phyloP scores from a whole-genome alignment of 129 eudicot genomes.

The Flaveria robusta region DNA sequence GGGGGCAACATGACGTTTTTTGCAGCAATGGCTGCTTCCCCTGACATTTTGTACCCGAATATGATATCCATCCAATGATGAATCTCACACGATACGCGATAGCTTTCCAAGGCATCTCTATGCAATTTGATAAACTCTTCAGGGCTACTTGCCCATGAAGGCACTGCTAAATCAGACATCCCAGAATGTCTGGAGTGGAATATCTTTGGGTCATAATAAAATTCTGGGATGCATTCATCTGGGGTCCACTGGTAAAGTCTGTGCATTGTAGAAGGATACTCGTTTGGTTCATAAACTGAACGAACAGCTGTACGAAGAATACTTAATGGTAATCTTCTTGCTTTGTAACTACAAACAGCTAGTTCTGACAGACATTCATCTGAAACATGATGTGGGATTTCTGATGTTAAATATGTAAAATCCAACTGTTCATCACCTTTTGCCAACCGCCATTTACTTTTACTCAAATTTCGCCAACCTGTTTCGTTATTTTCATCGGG shows the following conservation, averaged over 20 bases:
- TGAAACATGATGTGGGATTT: slow-evolving; percentile 92
- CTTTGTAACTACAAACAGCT: slow-evolving; percentile 99
- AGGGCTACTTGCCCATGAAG: slow-evolving; percentile 82
- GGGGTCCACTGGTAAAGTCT: slow-evolving; percentile 98
- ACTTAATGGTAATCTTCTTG: slow-evolving; percentile 92
- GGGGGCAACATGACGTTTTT: slow-evolving; percentile 91
- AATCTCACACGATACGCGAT: slow-evolving; percentile 68
- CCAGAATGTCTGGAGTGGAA: slow-evolving; percentile 76
- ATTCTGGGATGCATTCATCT: slow-evolving; percentile 97
- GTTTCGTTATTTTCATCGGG: slow-evolving; percentile 61
- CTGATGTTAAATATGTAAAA: slow-evolving; percentile 91
- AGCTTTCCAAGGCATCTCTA: slow-evolving; percentile 83
- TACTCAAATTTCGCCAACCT: slow-evolving; percentile 89
- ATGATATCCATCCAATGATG: slow-evolving; percentile 96
- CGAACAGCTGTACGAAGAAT: slow-evolving; percentile 85
- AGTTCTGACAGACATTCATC: slow-evolving; percentile 97
- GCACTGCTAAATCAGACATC: slow-evolving; percentile 89
- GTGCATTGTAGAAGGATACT: slow-evolving; percentile 94
- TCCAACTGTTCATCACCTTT: slow-evolving; percentile 98
- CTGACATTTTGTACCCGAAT: slow-evolving; percentile 95
- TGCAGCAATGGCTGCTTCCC: slow-evolving; percentile 83
- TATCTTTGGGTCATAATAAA: slow-evolving; percentile 79
- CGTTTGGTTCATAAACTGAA: slow-evolving; percentile 98
- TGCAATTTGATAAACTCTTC: slow-evolving; percentile 86
- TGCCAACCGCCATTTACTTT: slow-evolving; percentile 98